Base-by-base conservation (phyloP, 306 rosid species). In the Begonia peltatifolia region DNA sequence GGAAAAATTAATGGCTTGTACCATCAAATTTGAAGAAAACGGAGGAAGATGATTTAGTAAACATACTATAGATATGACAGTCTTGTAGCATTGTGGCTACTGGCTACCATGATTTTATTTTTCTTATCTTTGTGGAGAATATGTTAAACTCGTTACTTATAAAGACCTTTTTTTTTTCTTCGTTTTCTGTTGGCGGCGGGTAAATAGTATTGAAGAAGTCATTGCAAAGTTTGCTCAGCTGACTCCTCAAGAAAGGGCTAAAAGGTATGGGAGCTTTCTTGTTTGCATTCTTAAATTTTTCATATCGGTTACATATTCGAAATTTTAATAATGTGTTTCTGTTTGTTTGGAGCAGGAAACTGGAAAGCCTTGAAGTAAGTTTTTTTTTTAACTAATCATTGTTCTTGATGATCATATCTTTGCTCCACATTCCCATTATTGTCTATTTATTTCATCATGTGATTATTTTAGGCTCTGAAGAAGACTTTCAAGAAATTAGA, bases 331-430 rank as follows among this genome's bases (percentile, higher is more conserved):
- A 69, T 22, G 36, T 62, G 30, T 25, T 41, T 66, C 53, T 54
- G 35, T 53, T 72, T 63, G 38, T 74, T 30, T 70, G 61, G 56
- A 68, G 70, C 84, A 85, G 92, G 92, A 82, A 85, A 67, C 64
- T 79, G 79, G 95, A 85, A 76, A 82, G 84, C 66, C 84, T 82
- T 51, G 87, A 79, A 79, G 95, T 85, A 62, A 76, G 95, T 74
- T 42, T 30, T 61, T 66, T 61, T 30, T 20, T 20, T 20, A 6
- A 5, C 38, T 30, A 30, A 30, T 9, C 38, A 30, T 30, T 30
- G 38, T 5, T 6, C 38, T 30, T 30, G 38, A 30, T 30, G 38
- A 5, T 30, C 38, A 7, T 30, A 30, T 30, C 9, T 5, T 30
- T 9, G 0, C 38, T 30, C 38, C 38, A 30, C 9, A 30, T 30